Percentiles rank a stretch among this genome's conserved stretches.
Evolutionary conservation across 257 asterid genomes (phyloP).

Genomic region (Ocimum tenuiflorum): DNA sequence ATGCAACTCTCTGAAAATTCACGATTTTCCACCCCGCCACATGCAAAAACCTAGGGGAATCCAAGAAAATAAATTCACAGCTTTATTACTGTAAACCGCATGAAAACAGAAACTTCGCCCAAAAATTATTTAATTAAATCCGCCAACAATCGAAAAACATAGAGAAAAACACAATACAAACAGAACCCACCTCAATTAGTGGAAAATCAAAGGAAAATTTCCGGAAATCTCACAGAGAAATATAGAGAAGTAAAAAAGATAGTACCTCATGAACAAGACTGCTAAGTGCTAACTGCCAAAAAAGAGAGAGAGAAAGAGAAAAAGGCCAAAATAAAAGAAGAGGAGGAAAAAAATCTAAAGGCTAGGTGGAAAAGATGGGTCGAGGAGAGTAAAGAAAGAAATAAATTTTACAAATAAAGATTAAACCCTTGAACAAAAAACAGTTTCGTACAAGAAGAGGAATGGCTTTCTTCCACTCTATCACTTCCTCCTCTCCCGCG

Average conservation of each 20-base stretch:
- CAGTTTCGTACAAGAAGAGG: too few species aligned
- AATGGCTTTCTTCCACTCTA: too few species aligned
- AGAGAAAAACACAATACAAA: conserved; percentile 9
- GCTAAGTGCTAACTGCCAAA: conserved; percentile 36
- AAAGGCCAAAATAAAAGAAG: not conserved
- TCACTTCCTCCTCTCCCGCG: too few species aligned
- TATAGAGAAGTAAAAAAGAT: conserved; percentile 11
- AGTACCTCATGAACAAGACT: conserved; percentile 42
- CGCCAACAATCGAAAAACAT: not conserved
- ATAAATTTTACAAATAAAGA: too few species aligned
- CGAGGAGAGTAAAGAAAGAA: too few species aligned
- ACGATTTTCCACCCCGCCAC: conserved; percentile 20
- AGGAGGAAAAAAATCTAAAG: too few species aligned
- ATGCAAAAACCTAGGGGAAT: conserved; percentile 25
- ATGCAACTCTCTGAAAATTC: conserved; percentile 21
- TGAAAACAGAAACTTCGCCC: conserved; percentile 20
- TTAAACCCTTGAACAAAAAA: too few species aligned
- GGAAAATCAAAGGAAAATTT: conserved; percentile 1
- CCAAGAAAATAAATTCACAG: conserved; percentile 22
- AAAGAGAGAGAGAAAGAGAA: conserved; percentile 18
- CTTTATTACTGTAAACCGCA: conserved; percentile 14
- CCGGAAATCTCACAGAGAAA: not conserved
- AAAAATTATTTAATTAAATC: conserved; percentile 17
- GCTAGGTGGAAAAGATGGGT: too few species aligned
- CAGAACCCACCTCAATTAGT: conserved; percentile 39